These are phyloP conservation scores for Entophlyctis luteolus DNA, from an alignment of 192 early-diverging fungal species.

Conservation along the genomic window DNA sequence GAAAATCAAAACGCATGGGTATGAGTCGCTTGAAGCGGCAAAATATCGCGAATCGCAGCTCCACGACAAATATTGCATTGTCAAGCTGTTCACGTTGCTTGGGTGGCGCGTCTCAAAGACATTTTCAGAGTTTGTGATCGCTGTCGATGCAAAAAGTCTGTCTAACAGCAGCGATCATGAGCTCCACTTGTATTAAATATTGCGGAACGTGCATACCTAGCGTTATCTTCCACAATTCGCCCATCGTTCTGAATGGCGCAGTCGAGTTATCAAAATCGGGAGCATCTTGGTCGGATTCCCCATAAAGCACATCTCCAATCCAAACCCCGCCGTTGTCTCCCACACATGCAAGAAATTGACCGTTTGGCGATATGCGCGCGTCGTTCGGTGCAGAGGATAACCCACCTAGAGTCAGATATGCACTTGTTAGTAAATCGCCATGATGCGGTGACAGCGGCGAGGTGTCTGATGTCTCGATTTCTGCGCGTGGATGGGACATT, in stretches of 20 bases:
- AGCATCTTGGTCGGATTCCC: neutral
- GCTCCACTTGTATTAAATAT: neutral
- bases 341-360: slow-evolving; percentile 10
- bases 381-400: slow-evolving; percentile 1
- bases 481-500: neutral
- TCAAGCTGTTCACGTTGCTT: neutral
- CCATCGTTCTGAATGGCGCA: neutral
- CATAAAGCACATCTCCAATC: neutral
- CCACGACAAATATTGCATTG: slow-evolving; percentile 24
- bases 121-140: neutral
- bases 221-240: neutral
- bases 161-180: neutral
- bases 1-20: slow-evolving; percentile 18
- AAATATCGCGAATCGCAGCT: slow-evolving; percentile 10
- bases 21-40: slow-evolving; percentile 17
- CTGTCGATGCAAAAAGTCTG: neutral
- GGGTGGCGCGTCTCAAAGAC: neutral
- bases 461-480: too few species aligned
- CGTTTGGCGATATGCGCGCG: slow-evolving; percentile 12
- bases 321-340: slow-evolving; percentile 10
- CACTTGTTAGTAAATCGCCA: neutral
- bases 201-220: neutral
- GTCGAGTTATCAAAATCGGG: neutral
- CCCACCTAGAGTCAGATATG: neutral
- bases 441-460: neutral